phyloP scores from a whole-genome alignment of 148 eudicot species.

The Suaeda aralocaspica region DNA sequence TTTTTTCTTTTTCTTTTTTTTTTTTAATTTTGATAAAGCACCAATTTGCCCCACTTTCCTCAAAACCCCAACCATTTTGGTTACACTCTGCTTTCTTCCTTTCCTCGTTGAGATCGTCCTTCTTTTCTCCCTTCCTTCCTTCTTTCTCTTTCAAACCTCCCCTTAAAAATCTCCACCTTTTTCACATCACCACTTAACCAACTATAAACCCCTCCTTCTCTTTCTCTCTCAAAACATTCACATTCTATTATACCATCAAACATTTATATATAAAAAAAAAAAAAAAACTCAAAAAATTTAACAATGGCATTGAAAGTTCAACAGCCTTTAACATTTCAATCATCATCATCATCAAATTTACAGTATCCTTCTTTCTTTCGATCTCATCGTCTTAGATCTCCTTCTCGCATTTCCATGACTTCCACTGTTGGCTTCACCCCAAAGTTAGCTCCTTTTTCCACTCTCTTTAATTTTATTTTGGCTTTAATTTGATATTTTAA shows the following conservation, averaged over 20 bases:
- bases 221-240: too few species aligned
- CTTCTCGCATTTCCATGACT: slow-evolving; percentile 34
- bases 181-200: background rate
- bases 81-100: background rate
- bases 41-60: slow-evolving; percentile 4
- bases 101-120: slow-evolving; percentile 32
- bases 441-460: slow-evolving; percentile 24
- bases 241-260: too few species aligned
- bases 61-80: background rate
- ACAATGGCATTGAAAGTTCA: slow-evolving; percentile 36
- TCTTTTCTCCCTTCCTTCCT: background rate
- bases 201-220: background rate
- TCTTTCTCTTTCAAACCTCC: background rate
- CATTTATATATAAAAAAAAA: background rate
- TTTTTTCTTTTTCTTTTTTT: too few species aligned
- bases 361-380: slow-evolving; percentile 16
- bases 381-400: slow-evolving; percentile 28
- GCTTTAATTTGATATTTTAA: background rate
- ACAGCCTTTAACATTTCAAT: slow-evolving; percentile 16
- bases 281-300: background rate
- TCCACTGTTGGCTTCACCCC: slow-evolving; percentile 27
- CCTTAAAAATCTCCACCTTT: background rate
- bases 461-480: background rate
- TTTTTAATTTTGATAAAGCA: too few species aligned
- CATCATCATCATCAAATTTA: too few species aligned